Evolutionary conservation across 768 basidiomycete species (phyloP).

Genomic region (Dioszegia hungarica): DNA sequence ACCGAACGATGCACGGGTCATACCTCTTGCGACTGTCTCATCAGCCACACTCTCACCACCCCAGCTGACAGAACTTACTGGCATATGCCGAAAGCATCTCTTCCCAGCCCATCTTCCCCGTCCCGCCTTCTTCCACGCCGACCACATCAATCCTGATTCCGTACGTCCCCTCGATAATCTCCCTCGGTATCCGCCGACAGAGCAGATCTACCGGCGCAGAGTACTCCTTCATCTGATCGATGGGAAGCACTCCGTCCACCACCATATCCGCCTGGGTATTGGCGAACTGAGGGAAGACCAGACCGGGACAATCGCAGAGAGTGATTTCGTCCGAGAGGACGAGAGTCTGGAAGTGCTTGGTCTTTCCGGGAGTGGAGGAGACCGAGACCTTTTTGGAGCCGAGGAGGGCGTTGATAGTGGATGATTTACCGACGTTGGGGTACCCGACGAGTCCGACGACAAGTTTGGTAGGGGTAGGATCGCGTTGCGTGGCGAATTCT

Average conservation of each 20-base stretch:
- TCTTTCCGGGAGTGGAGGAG: constrained; percentile 95
- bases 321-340: constrained; percentile 79
- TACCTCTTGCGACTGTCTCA: constrained; percentile 77
- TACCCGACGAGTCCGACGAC: constrained; percentile 74
- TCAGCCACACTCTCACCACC: too few species aligned
- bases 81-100: constrained; percentile 84
- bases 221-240: constrained; percentile 93
- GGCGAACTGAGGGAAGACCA: constrained; percentile 98
- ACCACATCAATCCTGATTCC: constrained; percentile 69
- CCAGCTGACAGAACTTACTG: too few species aligned
- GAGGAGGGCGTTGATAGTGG: constrained; percentile 93
- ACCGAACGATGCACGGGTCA: constrained; percentile 86
- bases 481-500: constrained; percentile 42
- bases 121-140: constrained; percentile 74
- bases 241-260: constrained; percentile 93
- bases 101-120: constrained; percentile 60
- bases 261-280: constrained; percentile 93
- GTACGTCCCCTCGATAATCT: constrained; percentile 83
- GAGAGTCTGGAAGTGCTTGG: constrained; percentile 99
- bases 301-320: constrained; percentile 95
- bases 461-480: constrained; percentile 37
- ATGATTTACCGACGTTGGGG: constrained; percentile 98
- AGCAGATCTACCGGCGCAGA: constrained; percentile 77
- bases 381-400: constrained; percentile 99
- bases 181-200: constrained; percentile 69